Evolutionary conservation across 148 eudicot genomes (phyloP).

Genomic region (Rhododendron mucronatum): DNA sequence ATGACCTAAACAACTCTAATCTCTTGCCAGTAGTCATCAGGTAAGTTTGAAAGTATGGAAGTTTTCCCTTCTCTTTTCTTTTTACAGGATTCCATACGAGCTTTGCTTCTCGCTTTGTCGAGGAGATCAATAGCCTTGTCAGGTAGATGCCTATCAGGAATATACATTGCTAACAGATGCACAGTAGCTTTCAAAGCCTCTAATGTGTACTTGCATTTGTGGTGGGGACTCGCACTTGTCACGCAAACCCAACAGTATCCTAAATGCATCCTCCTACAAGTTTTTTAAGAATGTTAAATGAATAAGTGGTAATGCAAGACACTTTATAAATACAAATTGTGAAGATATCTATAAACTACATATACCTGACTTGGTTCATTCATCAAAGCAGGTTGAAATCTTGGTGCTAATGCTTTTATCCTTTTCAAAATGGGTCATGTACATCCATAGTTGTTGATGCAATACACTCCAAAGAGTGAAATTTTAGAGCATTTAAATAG

Average conservation of each 20-base stretch:
- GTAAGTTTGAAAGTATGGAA: slow-evolving; percentile 37
- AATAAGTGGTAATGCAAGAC: background rate
- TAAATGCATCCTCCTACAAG: slow-evolving; percentile 43
- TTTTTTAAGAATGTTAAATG: background rate
- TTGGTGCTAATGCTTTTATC: slow-evolving; percentile 13
- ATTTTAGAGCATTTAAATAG: background rate
- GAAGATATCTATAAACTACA: background rate
- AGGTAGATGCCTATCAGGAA: slow-evolving; percentile 52
- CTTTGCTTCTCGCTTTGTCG: slow-evolving; percentile 57
- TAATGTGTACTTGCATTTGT: too few relatives aligned
- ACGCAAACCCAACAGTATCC: slow-evolving; percentile 47
- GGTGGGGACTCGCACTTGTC: too few relatives aligned
- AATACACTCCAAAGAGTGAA: slow-evolving; percentile 33
- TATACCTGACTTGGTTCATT: slow-evolving; percentile 24
- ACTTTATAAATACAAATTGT: background rate
- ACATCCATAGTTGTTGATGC: slow-evolving; percentile 59
- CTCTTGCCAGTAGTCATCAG: slow-evolving; percentile 53
- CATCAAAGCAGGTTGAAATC: too few relatives aligned
- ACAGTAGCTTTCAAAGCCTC: too few relatives aligned
- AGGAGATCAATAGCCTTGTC: slow-evolving; percentile 65
- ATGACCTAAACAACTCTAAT: slow-evolving; percentile 48
- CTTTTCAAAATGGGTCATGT: slow-evolving; percentile 46
- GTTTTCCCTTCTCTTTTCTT: slow-evolving; percentile 35
- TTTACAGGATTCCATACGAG: slow-evolving; percentile 38
- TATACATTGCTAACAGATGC: too few relatives aligned